phyloP scores from a whole-genome alignment of 1,139 yeast species.

The Scheffersomyces illinoinensis region DNA sequence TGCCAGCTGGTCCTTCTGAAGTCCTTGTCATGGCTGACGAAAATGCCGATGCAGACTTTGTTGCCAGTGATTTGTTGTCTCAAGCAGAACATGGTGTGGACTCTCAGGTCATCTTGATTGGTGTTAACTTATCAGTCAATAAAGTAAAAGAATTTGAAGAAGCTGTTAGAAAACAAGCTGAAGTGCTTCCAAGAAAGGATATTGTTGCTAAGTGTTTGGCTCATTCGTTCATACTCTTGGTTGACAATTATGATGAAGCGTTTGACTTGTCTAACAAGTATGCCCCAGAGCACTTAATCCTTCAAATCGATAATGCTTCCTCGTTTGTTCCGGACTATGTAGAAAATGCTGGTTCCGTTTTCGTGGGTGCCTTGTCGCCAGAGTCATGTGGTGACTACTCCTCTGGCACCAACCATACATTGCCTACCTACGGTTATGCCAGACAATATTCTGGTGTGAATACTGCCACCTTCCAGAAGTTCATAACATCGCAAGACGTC shows the following conservation, averaged over 20 bases:
- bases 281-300: slow-evolving; percentile 96
- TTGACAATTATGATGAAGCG: slow-evolving; percentile 71
- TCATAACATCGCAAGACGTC: slow-evolving; percentile 89
- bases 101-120: slow-evolving; percentile 91
- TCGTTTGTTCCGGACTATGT: slow-evolving; percentile 68
- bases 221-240: slow-evolving; percentile 81
- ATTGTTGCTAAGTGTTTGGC: slow-evolving; percentile 89
- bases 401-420: slow-evolving; percentile 94
- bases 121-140: slow-evolving; percentile 63
- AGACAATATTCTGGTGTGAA: slow-evolving; percentile 97
- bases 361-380: slow-evolving; percentile 94
- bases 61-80: slow-evolving; percentile 90
- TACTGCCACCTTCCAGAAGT: slow-evolving; percentile 93
- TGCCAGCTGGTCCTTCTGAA: slow-evolving; percentile 99
- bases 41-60: slow-evolving; percentile 88
- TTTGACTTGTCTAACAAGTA: slow-evolving; percentile 81
- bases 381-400: slow-evolving; percentile 99
- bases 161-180: slow-evolving; percentile 83
- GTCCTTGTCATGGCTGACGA: slow-evolving; percentile 91
- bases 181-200: slow-evolving; percentile 86
- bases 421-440: slow-evolving; percentile 98
- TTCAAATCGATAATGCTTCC: slow-evolving; percentile 80
- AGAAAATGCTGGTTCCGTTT: slow-evolving; percentile 93
- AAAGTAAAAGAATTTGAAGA: slow-evolving; percentile 71
- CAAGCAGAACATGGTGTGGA: slow-evolving; percentile 99